A percentile compares a stretch with the other conserved stretches of the same genome.
These are phyloP conservation scores for Bipolaris cookei DNA, from an alignment of 2,329 filamentous ascomycete genomes.

Conservation along the genomic window DNA sequence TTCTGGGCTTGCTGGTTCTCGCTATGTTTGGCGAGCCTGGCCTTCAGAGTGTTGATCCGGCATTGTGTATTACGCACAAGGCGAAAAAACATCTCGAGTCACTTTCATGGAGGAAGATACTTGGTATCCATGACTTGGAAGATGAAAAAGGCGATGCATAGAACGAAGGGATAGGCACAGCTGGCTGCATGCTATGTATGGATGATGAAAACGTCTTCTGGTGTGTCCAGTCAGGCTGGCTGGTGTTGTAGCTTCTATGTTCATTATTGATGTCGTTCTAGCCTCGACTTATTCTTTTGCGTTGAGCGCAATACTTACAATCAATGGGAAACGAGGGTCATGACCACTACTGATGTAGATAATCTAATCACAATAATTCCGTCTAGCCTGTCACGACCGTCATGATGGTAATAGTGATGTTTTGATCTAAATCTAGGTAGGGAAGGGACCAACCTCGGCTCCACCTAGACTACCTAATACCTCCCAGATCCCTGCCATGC, in stretches of 20 bases:
- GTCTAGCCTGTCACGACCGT: background rate
- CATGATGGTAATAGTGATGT: background rate
- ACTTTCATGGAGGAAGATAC: slow-evolving; percentile 44
- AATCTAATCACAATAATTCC: background rate
- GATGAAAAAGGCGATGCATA: background rate
- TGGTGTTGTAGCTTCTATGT: background rate
- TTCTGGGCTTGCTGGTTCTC: slow-evolving; percentile 82
- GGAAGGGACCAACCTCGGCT: slow-evolving; percentile 10
- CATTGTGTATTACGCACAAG: slow-evolving; percentile 74
- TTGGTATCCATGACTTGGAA: slow-evolving; percentile 1
- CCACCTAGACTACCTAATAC: slow-evolving; percentile 7
- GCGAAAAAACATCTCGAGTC: slow-evolving; percentile 49
- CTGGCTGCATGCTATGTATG: slow-evolving; percentile 9
- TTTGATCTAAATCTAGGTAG: background rate
- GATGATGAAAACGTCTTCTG: slow-evolving; percentile 5
- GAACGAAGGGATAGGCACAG: slow-evolving; percentile 6
- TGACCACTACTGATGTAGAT: background rate
- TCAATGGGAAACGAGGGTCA: background rate
- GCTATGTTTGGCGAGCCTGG: slow-evolving; percentile 73
- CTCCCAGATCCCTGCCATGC: slow-evolving; percentile 27
- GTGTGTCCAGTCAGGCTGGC: background rate
- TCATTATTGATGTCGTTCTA: background rate
- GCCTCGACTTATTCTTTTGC: background rate
- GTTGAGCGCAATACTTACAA: background rate
- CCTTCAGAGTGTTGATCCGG: slow-evolving; percentile 74